phyloP scores from a whole-genome alignment of 2,329 filamentous ascomycete genomes.

The Lecanicillium sp. region DNA sequence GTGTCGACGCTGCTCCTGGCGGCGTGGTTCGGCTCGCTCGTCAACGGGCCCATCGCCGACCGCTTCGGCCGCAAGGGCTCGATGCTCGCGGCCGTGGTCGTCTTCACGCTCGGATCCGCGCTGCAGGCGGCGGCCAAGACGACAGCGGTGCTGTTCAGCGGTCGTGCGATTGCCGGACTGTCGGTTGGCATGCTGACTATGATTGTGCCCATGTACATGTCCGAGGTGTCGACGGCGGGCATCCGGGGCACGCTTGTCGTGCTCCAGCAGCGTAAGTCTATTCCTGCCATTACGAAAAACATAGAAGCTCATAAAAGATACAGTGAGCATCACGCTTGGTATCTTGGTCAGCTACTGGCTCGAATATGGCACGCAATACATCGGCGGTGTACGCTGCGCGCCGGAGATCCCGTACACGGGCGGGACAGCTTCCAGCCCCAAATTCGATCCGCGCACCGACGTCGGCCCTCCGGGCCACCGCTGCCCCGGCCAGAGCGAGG shows the following conservation, averaged over 20 bases:
- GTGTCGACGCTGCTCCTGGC: conserved; percentile 42
- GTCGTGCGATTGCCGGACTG: conserved; percentile 38
- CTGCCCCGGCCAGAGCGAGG: conserved; percentile 38
- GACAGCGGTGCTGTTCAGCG: conserved; percentile 35
- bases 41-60: conserved; percentile 35
- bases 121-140: conserved; percentile 38
- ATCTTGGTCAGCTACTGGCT: conserved; percentile 39
- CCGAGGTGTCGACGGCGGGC: conserved; percentile 42
- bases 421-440: conserved; percentile 29
- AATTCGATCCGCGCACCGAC: conserved; percentile 38
- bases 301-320: background rate
- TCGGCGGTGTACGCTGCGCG: conserved; percentile 40
- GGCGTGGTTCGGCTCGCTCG: conserved; percentile 44
- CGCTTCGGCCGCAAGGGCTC: conserved; percentile 28
- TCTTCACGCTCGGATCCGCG: conserved; percentile 36
- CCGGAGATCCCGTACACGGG: conserved; percentile 41
- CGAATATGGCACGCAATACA: conserved; percentile 35
- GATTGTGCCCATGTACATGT: conserved; percentile 39
- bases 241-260: conserved; percentile 43
- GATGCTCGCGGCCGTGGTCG: conserved; percentile 29
- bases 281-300: background rate
- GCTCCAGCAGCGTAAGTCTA: conserved; percentile 28
- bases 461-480: conserved; percentile 29
- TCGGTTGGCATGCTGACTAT: conserved; percentile 36
- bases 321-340: conserved; percentile 34